phyloP scores from a whole-genome alignment of 805 yeast species.

The Hanseniaspora nectarophila region DNA sequence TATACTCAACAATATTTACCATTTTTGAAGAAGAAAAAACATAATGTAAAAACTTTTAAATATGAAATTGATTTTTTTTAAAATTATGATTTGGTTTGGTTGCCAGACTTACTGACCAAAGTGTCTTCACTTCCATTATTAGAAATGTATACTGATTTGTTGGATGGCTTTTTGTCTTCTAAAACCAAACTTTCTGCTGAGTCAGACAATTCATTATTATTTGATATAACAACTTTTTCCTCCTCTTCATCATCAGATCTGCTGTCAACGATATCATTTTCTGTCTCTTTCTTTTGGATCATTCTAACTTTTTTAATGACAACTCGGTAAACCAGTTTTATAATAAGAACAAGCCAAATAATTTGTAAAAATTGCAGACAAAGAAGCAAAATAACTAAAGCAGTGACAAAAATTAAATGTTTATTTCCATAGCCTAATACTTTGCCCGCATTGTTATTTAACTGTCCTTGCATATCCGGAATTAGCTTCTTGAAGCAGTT shows the following conservation, averaged over 20 bases:
- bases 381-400: background rate
- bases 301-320: slow-evolving; percentile 3
- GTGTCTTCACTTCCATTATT: background rate
- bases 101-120: background rate
- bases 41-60: no score
- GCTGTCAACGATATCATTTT: slow-evolving; percentile 36
- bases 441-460: background rate
- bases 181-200: background rate
- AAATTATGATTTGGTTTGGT: background rate
- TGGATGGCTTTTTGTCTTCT: background rate
- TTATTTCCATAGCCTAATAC: background rate
- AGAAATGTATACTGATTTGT: background rate
- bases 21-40: no score
- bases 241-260: slow-evolving; percentile 70
- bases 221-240: slow-evolving; percentile 13
- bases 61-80: no score
- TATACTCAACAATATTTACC: no score
- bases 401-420: slow-evolving; percentile 1
- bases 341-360: slow-evolving; percentile 8
- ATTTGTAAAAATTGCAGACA: slow-evolving; percentile 10
- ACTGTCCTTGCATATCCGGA: background rate
- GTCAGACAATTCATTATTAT: background rate
- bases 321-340: slow-evolving; percentile 9
- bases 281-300: slow-evolving; percentile 1
- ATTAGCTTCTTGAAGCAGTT: slow-evolving; percentile 2